Percentiles rank a stretch among this genome's conserved stretches.
Conservation (phyloP, 768 basidiomycete species). For the Trametes punicea region DNA sequence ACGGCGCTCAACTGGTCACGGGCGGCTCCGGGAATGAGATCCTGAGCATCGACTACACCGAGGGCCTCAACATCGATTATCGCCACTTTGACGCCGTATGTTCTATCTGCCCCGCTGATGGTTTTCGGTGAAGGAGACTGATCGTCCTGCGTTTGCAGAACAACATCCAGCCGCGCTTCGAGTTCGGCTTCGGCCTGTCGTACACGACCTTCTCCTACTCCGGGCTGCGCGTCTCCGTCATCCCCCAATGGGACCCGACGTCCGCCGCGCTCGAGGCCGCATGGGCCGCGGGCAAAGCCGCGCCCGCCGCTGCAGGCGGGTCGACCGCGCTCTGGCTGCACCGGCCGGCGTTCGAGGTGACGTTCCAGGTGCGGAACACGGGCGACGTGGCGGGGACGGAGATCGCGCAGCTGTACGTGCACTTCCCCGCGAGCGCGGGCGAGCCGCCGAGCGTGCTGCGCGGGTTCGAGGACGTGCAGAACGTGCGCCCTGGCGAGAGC, state of each 20-base stretch:
- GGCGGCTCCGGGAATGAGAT: conserved; percentile 27
- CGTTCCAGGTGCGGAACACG: conserved; percentile 64
- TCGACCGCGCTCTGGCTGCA: conserved; percentile 69
- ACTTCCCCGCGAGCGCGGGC: conserved; percentile 51
- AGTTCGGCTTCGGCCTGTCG: conserved; percentile 87
- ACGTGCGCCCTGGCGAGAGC: conserved; percentile 44
- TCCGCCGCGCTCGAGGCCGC: conserved; percentile 39
- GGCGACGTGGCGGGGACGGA: conserved; percentile 54
- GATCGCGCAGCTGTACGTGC: conserved; percentile 75
- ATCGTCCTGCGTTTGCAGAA: conserved; percentile 33
- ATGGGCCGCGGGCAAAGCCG: conserved; percentile 61
- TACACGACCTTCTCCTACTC: conserved; percentile 82
- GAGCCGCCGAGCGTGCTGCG: conserved; percentile 69
- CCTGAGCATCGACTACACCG: conserved; percentile 36
- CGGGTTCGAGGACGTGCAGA: conserved; percentile 61
- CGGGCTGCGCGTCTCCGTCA: conserved; percentile 45
- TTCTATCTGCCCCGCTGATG: not conserved
- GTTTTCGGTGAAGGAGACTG: too few relatives aligned
- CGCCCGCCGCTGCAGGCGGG: conserved; percentile 53
- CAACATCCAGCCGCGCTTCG: conserved; percentile 75
- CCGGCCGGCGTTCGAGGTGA: conserved; percentile 56
- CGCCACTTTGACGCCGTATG: conserved; percentile 36
- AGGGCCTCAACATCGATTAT: conserved; percentile 38
- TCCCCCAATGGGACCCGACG: conserved; percentile 36
- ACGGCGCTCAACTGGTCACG: conserved; percentile 34